Evolutionary conservation across 2,329 filamentous ascomycete species (phyloP).

Genomic region (Apiospora koreana): DNA sequence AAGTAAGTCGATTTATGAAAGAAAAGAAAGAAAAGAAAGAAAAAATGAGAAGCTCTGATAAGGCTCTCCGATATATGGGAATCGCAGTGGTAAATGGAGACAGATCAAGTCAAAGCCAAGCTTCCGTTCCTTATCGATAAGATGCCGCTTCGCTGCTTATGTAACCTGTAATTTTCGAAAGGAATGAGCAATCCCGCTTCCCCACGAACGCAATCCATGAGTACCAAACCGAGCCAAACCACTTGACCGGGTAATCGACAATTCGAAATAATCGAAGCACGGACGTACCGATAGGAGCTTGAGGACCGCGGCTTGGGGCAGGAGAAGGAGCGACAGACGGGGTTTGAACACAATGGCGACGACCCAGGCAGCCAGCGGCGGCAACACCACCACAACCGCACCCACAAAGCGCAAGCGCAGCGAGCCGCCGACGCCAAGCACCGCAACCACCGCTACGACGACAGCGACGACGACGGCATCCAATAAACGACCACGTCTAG

Average conservation of each 20-base stretch:
- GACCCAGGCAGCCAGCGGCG: not conserved
- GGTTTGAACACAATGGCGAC: not conserved
- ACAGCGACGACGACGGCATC: constrained; percentile 3
- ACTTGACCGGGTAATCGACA: not conserved
- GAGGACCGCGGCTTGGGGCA: not conserved
- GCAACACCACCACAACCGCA: not conserved
- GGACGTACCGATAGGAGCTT: too few species aligned
- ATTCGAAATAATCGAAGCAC: not conserved
- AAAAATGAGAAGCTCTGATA: not conserved
- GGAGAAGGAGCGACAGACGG: not conserved
- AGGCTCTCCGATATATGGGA: not conserved
- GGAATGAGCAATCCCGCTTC: not conserved
- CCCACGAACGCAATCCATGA: not conserved
- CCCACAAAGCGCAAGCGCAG: constrained; percentile 9
- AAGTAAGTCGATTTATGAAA: not conserved
- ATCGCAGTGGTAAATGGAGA: not conserved
- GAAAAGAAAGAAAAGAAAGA: not conserved
- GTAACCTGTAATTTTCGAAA: not conserved
- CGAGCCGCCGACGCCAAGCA: constrained; percentile 23
- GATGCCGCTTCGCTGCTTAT: not conserved
- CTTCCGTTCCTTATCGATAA: not conserved
- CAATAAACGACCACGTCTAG: constrained; percentile 28
- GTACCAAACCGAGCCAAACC: not conserved
- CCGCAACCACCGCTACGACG: not conserved
- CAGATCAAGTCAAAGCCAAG: not conserved